phyloP scores from a whole-genome alignment of 2,329 filamentous ascomycete species.

The Amauroascus verrucosus region DNA sequence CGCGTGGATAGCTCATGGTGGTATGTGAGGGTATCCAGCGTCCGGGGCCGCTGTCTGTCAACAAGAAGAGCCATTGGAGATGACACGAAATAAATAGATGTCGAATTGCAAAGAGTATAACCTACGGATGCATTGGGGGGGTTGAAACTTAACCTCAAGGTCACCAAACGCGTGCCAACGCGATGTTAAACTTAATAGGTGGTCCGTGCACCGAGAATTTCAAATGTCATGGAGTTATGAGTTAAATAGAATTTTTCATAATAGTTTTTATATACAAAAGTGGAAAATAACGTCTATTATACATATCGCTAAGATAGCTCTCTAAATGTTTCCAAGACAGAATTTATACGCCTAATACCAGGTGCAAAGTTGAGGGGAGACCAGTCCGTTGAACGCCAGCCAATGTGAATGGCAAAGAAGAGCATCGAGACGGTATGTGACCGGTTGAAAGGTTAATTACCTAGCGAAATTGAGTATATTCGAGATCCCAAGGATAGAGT shows the following conservation, averaged over 20 bases:
- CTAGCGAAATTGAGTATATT: too few species aligned
- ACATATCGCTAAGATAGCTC: neutral
- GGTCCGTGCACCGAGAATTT: slow-evolving; percentile 24
- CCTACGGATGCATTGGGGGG: neutral
- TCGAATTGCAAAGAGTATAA: neutral
- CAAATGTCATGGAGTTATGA: neutral
- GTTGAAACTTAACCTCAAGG: neutral
- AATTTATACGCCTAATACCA: slow-evolving; percentile 1
- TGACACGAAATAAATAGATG: neutral
- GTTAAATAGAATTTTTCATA: neutral
- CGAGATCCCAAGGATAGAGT: too few species aligned
- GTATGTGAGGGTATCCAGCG: slow-evolving; percentile 59
- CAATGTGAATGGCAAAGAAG: neutral
- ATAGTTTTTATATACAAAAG: neutral
- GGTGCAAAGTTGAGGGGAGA: slow-evolving; percentile 1
- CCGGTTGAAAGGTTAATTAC: neutral
- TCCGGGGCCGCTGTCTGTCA: slow-evolving; percentile 49
- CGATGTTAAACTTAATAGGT: slow-evolving; percentile 28
- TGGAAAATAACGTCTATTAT: neutral
- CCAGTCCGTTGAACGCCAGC: neutral
- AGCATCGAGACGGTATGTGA: neutral
- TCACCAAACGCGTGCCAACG: slow-evolving; percentile 17
- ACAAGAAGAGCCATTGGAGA: slow-evolving; percentile 52
- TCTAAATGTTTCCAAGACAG: neutral
- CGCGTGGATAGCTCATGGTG: slow-evolving; percentile 80